Evolutionary conservation across 2,329 filamentous ascomycete genomes (phyloP).

Genomic region (Fusarium sp.): DNA sequence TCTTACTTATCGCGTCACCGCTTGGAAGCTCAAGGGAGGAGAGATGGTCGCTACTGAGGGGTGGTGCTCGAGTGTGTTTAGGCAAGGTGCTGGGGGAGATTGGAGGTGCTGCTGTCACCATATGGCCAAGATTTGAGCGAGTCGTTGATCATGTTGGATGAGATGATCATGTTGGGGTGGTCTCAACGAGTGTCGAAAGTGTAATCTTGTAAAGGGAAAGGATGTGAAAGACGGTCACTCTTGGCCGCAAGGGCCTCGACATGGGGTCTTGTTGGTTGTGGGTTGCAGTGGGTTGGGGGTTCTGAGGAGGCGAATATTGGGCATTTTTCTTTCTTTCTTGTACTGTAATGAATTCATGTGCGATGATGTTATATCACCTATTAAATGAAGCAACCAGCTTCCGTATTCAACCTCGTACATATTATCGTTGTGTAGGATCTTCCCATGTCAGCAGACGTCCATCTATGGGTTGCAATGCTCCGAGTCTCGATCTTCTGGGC

Average conservation of each 20-base stretch:
- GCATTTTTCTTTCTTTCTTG: background rate
- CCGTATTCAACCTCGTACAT: background rate
- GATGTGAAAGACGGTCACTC: background rate
- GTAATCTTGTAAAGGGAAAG: background rate
- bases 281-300: slow-evolving; percentile 27
- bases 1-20: slow-evolving; percentile 49
- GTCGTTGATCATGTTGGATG: background rate
- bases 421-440: slow-evolving; percentile 1
- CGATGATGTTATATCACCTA: slow-evolving; percentile 15
- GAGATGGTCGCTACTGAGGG: slow-evolving; percentile 50
- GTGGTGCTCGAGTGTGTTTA: slow-evolving; percentile 50
- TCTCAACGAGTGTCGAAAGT: background rate
- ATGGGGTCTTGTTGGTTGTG: background rate
- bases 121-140: slow-evolving; percentile 43
- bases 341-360: slow-evolving; percentile 7
- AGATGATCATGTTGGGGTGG: background rate
- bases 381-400: slow-evolving; percentile 24
- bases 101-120: slow-evolving; percentile 52
- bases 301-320: slow-evolving; percentile 31
- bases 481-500: background rate
- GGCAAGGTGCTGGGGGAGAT: slow-evolving; percentile 50
- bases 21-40: slow-evolving; percentile 46
- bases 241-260: slow-evolving; percentile 3
- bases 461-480: background rate
- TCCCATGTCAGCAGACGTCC: background rate